Evolutionary conservation across 108 stramenopile genomes (phyloP), one percentile per base, ranked within the genome.

Genomic region (Fragilaria crotonensis): DNA sequence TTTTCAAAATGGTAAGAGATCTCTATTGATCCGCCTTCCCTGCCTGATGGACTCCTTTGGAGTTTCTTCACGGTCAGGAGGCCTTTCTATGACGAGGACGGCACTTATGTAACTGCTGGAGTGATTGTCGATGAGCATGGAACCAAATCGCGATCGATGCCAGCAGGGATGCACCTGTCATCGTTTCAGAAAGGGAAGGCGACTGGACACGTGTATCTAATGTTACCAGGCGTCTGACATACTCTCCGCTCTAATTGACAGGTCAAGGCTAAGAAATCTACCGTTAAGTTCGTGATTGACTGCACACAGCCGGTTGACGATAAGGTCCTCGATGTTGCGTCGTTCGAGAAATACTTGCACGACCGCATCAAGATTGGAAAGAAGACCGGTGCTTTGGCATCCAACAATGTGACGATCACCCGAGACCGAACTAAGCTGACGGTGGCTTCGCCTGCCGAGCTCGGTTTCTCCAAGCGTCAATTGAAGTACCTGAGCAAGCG

Each of bases 401-500:
- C 73, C 52, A 82, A 80, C 65, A 76, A 77, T 56, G 93, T 99
- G 58, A 75, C 72, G 30, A 89, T 99, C 64, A 49, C 79, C 45
- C 74, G 84, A 45, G 98, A 99, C 58, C 78, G 86, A 56, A 94
- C 91, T 56, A 94, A 96, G 80, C 57, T 95, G 65, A 88, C 87
- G 29, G 80, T 99, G 61, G 68, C 84, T 26, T 81, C 86, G 30
- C 87, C 90, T 2, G 78, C 90, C n/a, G 95, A 96, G 36, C 72
- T 95, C 20, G 75, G 77, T 41, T 89, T 97, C 71, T 88, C 91
- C 57, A 99, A 99, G 85, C 88, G 98, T 59, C 97, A 99, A 77
- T 73, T 99, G 41, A 99, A 99, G 75, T 99, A 98, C 80, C 78
- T 99, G 20, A 79, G 94, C 59, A 99, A 99, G 90, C 89, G 96